phyloP scores from a whole-genome alignment of 1,284 basidiomycete species.

The Pseudozyma thailandica region DNA sequence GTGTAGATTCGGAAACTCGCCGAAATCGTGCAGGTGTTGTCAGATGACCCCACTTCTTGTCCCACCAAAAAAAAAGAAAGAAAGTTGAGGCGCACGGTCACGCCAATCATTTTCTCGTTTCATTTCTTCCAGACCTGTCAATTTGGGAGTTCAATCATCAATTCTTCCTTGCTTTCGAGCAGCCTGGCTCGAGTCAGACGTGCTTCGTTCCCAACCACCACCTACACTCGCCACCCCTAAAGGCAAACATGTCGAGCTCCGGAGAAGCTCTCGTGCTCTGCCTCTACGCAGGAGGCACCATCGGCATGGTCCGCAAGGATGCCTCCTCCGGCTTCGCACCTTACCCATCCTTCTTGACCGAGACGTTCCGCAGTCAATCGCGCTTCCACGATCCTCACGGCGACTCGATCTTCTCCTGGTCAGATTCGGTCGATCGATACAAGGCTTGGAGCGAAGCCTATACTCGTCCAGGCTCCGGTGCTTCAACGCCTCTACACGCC shows the following conservation, averaged over 20 bases:
- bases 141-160: not conserved
- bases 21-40: constrained; percentile 12
- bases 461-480: constrained; percentile 48
- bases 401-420: constrained; percentile 63
- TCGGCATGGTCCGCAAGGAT: constrained; percentile 71
- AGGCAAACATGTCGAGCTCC: constrained; percentile 29
- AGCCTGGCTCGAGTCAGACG: constrained; percentile 1
- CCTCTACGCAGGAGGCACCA: constrained; percentile 85
- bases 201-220: not conserved
- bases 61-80: constrained; percentile 1
- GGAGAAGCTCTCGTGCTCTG: constrained; percentile 75
- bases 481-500: constrained; percentile 37
- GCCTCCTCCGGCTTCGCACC: constrained; percentile 78
- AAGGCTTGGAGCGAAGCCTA: constrained; percentile 61
- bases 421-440: constrained; percentile 61
- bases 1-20: constrained; percentile 8
- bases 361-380: constrained; percentile 80
- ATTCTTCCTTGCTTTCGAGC: not conserved
- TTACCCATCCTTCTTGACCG: constrained; percentile 82
- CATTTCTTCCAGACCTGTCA: constrained; percentile 8
- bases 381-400: constrained; percentile 81
- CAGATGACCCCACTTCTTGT: constrained; percentile 20
- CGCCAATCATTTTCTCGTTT: no score
- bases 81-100: constrained; percentile 11
- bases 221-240: not conserved